Percentiles rank a stretch among this genome's conserved stretches.
Evolutionary conservation across 2,329 filamentous ascomycete species (phyloP).

Genomic region (Cryphonectria japonica): DNA sequence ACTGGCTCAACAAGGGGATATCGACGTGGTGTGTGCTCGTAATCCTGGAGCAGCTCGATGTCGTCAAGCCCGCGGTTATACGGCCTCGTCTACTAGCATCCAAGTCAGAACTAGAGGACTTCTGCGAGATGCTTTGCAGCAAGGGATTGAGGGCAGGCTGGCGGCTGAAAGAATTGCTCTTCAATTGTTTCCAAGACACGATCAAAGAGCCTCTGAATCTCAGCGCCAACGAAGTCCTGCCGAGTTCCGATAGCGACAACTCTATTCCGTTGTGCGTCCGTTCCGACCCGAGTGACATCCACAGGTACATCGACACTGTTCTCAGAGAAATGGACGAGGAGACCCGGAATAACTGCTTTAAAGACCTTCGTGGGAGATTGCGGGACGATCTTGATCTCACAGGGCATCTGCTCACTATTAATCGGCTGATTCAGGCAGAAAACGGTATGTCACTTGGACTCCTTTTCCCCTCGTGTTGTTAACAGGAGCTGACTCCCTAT

Average conservation of each 20-base stretch:
- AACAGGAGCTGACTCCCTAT: background rate
- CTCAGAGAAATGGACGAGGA: conserved; percentile 32
- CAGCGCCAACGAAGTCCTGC: conserved; percentile 12
- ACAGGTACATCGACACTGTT: conserved; percentile 36
- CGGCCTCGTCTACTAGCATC: conserved; percentile 20
- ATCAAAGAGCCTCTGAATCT: conserved; percentile 41
- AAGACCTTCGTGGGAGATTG: conserved; percentile 42
- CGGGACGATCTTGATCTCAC: conserved; percentile 38
- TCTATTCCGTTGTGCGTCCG: conserved; percentile 37
- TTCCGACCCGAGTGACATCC: conserved; percentile 38
- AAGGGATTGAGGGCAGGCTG: conserved; percentile 43
- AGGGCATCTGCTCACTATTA: conserved; percentile 50
- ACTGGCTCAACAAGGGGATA: background rate
- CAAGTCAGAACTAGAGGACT: conserved; percentile 26
- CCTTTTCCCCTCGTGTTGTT: background rate
- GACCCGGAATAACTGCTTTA: conserved; percentile 44
- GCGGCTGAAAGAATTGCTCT: conserved; percentile 50
- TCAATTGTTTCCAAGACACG: conserved; percentile 40
- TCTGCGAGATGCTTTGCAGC: conserved; percentile 31
- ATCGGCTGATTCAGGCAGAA: conserved; percentile 42
- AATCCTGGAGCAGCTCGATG: conserved; percentile 28
- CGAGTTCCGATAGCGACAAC: background rate
- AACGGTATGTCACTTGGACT: conserved; percentile 16
- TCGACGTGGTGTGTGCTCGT: conserved; percentile 26
- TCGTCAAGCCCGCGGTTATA: conserved; percentile 29